A percentile compares a stretch with the other conserved stretches of the same genome.
Conservation (phyloP, 2,329 filamentous ascomycete genomes). For the Cladosporium sphaerospermum region DNA sequence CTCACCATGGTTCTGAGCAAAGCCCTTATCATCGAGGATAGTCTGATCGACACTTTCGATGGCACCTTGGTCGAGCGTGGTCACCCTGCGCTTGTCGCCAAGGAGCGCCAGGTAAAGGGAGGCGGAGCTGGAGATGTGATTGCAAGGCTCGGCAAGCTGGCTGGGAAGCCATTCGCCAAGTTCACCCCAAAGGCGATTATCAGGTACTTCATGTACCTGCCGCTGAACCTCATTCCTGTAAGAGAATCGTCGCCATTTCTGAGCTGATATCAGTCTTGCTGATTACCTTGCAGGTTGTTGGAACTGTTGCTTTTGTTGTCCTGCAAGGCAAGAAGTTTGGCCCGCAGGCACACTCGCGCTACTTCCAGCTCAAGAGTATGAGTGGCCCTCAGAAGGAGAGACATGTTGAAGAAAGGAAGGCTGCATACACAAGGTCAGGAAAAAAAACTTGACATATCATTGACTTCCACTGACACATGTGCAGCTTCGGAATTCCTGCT, state of each 20-base stretch:
- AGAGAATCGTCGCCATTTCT: not conserved
- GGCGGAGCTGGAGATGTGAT: slow-evolving; percentile 46
- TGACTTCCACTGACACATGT: not conserved
- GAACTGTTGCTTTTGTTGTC: slow-evolving; percentile 72
- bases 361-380: slow-evolving; percentile 91
- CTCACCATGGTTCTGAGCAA: slow-evolving; percentile 52
- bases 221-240: slow-evolving; percentile 80
- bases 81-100: slow-evolving; percentile 58
- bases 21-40: slow-evolving; percentile 72
- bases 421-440: slow-evolving; percentile 74
- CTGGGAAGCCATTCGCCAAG: slow-evolving; percentile 49
- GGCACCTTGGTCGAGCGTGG: slow-evolving; percentile 54
- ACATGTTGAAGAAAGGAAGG: slow-evolving; percentile 65
- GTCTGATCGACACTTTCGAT: slow-evolving; percentile 84
- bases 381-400: slow-evolving; percentile 55
- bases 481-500: slow-evolving; percentile 64
- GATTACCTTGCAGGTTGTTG: slow-evolving; percentile 50
- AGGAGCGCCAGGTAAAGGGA: slow-evolving; percentile 65
- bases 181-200: slow-evolving; percentile 57
- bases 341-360: slow-evolving; percentile 55
- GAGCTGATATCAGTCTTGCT: slow-evolving; percentile 17
- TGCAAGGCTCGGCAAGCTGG: slow-evolving; percentile 50
- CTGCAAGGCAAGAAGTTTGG: slow-evolving; percentile 56
- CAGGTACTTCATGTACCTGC: slow-evolving; percentile 76
- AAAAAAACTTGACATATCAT: not conserved